Evolutionary conservation across 2,329 filamentous ascomycete species (phyloP), one percentile per base, ranked within the genome.

Genomic region (Tympanopsis confertula): DNA sequence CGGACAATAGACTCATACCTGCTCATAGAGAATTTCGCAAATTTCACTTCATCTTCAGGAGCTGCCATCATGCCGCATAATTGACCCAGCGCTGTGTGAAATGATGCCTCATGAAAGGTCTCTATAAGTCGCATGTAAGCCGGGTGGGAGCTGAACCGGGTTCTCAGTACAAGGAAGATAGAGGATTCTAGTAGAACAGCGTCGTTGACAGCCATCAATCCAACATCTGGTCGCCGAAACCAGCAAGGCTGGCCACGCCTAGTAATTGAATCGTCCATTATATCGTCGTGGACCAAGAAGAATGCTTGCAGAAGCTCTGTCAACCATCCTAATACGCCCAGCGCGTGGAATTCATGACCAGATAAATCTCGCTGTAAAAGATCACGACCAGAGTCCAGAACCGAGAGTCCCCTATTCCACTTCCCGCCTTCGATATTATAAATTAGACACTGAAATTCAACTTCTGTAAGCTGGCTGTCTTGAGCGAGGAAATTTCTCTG

Each of bases 1-100:
- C 94, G 85, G 66, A 98, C 91, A 55, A 98, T 98, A 72, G 96
- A 98, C 52, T 71, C 79, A 71, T 94, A 94, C 72, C 94, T 98
- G 44, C 88, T 74, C 62, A 95, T 71, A 59, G 79, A 87, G 72
- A 98, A 98, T 69, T 94, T 94, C 71, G 85, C 71, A 45, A 98
- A 79, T 64, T 96, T 79, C 53, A 96, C 83, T 44, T 80, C 70
- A 59, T 94, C 88, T 66, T 96, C 91, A 29, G 91, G 91, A 26
- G 91, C 91, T 35, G 91, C 98, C 57, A 96, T 77, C 46, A 98
- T 71, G 60, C 98, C 91, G 61, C 87, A 93, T 39, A 87, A 70
- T 71, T 98, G 91, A 47, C 91, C 91, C 42, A 95, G 71, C 68
- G 96, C 91, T 41, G 91, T 98, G 67, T 96, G 85, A 69, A 83